Evolutionary conservation across 2,329 filamentous ascomycete species (phyloP).

Genomic region (Penicillium sp.): DNA sequence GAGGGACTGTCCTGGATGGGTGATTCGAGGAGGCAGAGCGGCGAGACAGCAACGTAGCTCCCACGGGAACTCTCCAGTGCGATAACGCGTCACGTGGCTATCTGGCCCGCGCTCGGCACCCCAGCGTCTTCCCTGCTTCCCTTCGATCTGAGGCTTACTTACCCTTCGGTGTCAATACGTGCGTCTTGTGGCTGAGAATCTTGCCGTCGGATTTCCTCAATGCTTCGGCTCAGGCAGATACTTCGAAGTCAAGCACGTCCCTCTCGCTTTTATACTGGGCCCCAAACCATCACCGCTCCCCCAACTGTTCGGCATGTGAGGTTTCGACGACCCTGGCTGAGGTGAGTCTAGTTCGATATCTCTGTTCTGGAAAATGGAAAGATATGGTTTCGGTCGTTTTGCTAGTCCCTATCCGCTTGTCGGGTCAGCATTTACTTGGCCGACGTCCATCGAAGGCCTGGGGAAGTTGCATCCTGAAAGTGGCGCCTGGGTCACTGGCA

Average conservation of each 20-base stretch:
- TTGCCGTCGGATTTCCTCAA: constrained; percentile 29
- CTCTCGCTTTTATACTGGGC: constrained; percentile 25
- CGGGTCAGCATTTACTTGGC: too few species aligned
- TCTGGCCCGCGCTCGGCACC: not conserved
- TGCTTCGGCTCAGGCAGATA: constrained; percentile 37
- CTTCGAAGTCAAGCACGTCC: constrained; percentile 29
- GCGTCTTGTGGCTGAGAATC: constrained; percentile 1
- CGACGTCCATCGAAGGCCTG: too few species aligned
- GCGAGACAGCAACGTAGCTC: not conserved
- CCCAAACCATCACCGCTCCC: constrained; percentile 19
- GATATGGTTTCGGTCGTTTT: not conserved
- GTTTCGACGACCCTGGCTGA: constrained; percentile 40
- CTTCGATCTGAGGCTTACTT: not conserved
- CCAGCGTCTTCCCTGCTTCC: too few species aligned
- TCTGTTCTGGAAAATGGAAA: not conserved
- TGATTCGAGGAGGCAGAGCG: not conserved
- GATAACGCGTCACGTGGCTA: constrained; percentile 17
- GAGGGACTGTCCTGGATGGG: not conserved
- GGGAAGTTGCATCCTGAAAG: too few species aligned
- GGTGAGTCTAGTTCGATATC: constrained; percentile 24
- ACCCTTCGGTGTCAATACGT: not conserved
- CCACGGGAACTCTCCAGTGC: not conserved
- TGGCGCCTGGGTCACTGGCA: too few species aligned
- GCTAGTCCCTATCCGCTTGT: not conserved
- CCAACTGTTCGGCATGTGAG: constrained; percentile 37